A percentile compares a stretch with the other conserved stretches of the same genome.
Conservation (phyloP, 192 early-diverging fungal species). For the Coemansia sp. region DNA sequence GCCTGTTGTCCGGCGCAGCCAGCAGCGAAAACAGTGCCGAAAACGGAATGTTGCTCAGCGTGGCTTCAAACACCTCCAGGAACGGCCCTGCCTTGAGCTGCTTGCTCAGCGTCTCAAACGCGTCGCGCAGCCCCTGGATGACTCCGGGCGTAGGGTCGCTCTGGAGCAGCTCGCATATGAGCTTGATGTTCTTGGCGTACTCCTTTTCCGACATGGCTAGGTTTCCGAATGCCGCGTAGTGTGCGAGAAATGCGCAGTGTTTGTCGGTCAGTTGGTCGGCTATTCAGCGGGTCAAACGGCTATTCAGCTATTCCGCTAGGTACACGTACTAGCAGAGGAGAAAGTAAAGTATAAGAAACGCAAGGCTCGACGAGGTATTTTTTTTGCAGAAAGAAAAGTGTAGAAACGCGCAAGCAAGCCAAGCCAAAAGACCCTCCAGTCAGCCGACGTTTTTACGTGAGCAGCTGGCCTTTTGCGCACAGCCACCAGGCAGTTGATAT, state of each 20-base stretch:
- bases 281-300: no score
- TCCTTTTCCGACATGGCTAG: slow-evolving; percentile 28
- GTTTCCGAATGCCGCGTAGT: background rate
- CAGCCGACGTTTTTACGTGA: background rate
- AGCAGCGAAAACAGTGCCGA: slow-evolving; percentile 48
- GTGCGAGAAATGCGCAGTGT: background rate
- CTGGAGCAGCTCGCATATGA: slow-evolving; percentile 46
- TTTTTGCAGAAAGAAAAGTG: slow-evolving; percentile 2
- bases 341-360: background rate
- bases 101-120: slow-evolving; percentile 38
- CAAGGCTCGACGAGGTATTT: background rate
- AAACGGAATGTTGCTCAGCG: slow-evolving; percentile 45
- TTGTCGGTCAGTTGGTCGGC: slow-evolving; percentile 12
- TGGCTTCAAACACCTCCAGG: slow-evolving; percentile 49
- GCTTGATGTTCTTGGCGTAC: slow-evolving; percentile 35
- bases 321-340: no score
- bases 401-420: slow-evolving; percentile 2
- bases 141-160: slow-evolving; percentile 47
- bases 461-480: no score
- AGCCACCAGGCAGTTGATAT: background rate
- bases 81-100: slow-evolving; percentile 45
- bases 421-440: background rate
- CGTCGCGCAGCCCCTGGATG: slow-evolving; percentile 34
- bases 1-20: slow-evolving; percentile 38
- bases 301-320: no score